A percentile compares a stretch with the other conserved stretches of the same genome.
phyloP scores from a whole-genome alignment of 2,329 filamentous ascomycete genomes.

The Pleurostoma richardsiae region DNA sequence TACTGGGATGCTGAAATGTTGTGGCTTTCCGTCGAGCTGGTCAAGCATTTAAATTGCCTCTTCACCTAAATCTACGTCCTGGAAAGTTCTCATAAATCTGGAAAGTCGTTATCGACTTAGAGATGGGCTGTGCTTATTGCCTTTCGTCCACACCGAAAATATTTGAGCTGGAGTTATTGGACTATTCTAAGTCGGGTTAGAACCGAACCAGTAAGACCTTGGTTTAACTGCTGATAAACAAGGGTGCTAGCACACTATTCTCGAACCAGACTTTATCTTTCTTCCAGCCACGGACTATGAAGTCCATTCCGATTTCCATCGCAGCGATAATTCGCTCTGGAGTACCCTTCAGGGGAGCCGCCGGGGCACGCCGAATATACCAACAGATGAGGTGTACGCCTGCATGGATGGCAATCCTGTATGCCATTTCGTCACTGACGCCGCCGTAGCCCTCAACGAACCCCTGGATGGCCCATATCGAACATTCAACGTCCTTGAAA shows the following conservation, averaged over 20 bases:
- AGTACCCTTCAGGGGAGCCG: neutral
- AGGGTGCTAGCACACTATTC: slow-evolving; percentile 5
- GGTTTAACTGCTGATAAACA: slow-evolving; percentile 2
- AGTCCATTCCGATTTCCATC: slow-evolving; percentile 9
- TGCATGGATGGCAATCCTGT: slow-evolving; percentile 30
- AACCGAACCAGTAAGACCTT: too few relatives aligned
- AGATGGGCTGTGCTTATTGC: too few relatives aligned
- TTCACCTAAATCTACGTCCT: too few relatives aligned
- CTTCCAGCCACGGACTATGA: slow-evolving; percentile 11
- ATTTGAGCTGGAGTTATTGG: too few relatives aligned
- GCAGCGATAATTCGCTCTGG: slow-evolving; percentile 4
- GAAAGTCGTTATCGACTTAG: too few relatives aligned
- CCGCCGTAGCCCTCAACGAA: slow-evolving; percentile 27
- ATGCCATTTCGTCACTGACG: slow-evolving; percentile 29
- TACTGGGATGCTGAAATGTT: too few relatives aligned
- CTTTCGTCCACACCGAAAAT: too few relatives aligned
- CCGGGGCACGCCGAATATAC: slow-evolving; percentile 10
- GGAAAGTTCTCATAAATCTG: too few relatives aligned
- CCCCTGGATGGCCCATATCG: slow-evolving; percentile 24
- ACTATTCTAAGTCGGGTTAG: too few relatives aligned
- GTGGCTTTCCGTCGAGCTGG: too few relatives aligned
- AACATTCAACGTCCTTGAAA: slow-evolving; percentile 23
- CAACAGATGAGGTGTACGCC: slow-evolving; percentile 31
- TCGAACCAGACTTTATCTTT: slow-evolving; percentile 11
- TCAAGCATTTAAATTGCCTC: too few relatives aligned